phyloP scores from a whole-genome alignment of 129 eudicot species.

The Chrysanthemum lavandulifolium region DNA sequence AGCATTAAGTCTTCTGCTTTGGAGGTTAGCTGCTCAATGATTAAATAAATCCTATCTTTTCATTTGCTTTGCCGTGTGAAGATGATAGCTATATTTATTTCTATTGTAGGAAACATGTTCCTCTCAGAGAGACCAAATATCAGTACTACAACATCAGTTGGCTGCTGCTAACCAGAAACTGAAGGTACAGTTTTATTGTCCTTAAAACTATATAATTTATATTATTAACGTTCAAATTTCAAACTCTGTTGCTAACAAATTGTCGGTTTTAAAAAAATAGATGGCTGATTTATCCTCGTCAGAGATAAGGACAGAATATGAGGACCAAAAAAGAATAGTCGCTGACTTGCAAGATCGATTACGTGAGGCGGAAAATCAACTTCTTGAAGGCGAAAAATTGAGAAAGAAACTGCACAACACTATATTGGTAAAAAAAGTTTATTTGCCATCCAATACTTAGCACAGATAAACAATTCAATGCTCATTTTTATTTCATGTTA shows the following conservation, averaged over 20 bases:
- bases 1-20: constrained; percentile 36
- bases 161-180: constrained; percentile 44
- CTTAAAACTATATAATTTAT: not conserved
- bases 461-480: not conserved
- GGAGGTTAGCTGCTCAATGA: constrained; percentile 39
- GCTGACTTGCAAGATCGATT: constrained; percentile 45
- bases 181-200: constrained; percentile 28
- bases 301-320: constrained; percentile 43
- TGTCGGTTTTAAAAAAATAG: constrained; percentile 20
- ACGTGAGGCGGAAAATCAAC: constrained; percentile 44
- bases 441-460: not conserved
- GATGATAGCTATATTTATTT: not conserved
- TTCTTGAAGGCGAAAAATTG: constrained; percentile 56
- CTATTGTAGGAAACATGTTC: constrained; percentile 42
- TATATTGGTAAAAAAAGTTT: constrained; percentile 43
- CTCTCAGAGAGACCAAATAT: constrained; percentile 42
- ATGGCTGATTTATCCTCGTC: constrained; percentile 49
- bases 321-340: constrained; percentile 35
- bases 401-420: constrained; percentile 71
- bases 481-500: not conserved
- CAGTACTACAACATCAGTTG: constrained; percentile 36
- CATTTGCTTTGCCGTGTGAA: not conserved
- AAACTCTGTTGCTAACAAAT: not conserved
- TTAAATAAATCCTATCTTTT: not conserved
- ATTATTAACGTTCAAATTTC: not conserved